Evolutionary conservation across 2,329 filamentous ascomycete species (phyloP).

Genomic region (Talaromyces sp.): DNA sequence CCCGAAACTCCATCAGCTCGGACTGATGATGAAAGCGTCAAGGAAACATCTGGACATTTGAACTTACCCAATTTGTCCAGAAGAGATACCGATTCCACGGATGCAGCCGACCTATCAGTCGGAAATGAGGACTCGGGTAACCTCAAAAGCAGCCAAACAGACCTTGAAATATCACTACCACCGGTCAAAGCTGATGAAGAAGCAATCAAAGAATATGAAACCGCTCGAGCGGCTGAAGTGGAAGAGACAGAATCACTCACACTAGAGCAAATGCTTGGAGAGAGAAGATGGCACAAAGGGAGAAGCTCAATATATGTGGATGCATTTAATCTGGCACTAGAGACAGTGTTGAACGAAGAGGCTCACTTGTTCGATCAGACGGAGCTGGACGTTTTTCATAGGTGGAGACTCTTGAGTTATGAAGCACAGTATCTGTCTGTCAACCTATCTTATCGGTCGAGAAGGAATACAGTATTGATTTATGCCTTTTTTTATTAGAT

Average conservation of each 20-base stretch:
- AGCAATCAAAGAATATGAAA: conserved; percentile 77
- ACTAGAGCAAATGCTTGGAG: conserved; percentile 51
- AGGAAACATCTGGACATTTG: background rate
- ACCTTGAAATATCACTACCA: conserved; percentile 69
- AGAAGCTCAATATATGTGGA: conserved; percentile 93
- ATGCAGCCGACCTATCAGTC: conserved; percentile 33
- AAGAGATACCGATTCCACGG: conserved; percentile 35
- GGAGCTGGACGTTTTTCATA: conserved; percentile 71
- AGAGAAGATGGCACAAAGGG: conserved; percentile 67
- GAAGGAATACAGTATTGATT: conserved; percentile 5
- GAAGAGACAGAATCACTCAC: conserved; percentile 40
- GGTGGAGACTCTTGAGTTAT: conserved; percentile 72
- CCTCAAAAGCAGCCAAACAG: conserved; percentile 51
- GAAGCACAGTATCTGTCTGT: conserved; percentile 85
- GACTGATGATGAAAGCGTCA: background rate
- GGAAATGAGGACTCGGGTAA: conserved; percentile 32
- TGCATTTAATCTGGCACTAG: conserved; percentile 88
- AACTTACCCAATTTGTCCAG: background rate
- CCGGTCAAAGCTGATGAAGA: conserved; percentile 63
- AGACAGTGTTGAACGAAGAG: conserved; percentile 87
- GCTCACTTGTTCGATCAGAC: conserved; percentile 78
- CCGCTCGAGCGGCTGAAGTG: conserved; percentile 55
- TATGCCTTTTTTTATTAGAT: conserved; percentile 50
- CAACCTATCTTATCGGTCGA: background rate
- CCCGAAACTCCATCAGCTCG: background rate